Evolutionary conservation across 2,329 filamentous ascomycete genomes (phyloP).

Genomic region (Verticillium nonalfalfae): DNA sequence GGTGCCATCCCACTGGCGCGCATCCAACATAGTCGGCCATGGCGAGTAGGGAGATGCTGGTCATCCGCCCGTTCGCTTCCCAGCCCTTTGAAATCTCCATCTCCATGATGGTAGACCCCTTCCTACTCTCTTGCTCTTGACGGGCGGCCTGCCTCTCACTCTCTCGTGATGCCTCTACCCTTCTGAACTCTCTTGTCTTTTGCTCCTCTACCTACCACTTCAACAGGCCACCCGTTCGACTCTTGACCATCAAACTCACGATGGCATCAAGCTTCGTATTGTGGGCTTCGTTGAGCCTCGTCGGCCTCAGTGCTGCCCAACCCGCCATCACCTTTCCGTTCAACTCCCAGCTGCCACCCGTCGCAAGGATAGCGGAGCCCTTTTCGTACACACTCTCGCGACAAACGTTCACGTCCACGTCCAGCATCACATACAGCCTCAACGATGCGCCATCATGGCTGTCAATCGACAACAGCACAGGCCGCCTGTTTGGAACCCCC

Average conservation of each 20-base stretch:
- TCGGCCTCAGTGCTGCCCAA: slow-evolving; percentile 13
- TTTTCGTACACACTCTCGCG: slow-evolving; percentile 68
- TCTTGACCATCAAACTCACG: not conserved
- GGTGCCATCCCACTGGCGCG: not conserved
- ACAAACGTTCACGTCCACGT: slow-evolving; percentile 63
- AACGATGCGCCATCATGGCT: slow-evolving; percentile 66
- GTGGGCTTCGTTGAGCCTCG: not conserved
- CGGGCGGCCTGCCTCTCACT: not conserved
- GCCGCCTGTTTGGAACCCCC: slow-evolving; percentile 68
- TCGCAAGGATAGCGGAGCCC: slow-evolving; percentile 60
- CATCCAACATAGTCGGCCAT: not conserved
- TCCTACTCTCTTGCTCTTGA: not conserved
- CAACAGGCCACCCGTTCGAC: slow-evolving; percentile 1
- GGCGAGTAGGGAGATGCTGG: not conserved
- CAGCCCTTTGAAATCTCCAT: not conserved
- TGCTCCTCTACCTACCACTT: slow-evolving; percentile 4
- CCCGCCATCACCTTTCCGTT: slow-evolving; percentile 60
- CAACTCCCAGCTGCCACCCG: slow-evolving; percentile 77
- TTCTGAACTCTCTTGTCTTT: slow-evolving; percentile 2
- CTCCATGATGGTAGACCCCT: not conserved
- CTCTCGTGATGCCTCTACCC: slow-evolving; percentile 3
- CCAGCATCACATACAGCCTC: slow-evolving; percentile 60
- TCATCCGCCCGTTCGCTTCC: not conserved
- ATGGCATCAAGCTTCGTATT: not conserved
- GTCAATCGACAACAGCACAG: slow-evolving; percentile 56